Conservation (phyloP, 176 grass and related monocot genomes). For the Phyllostachys edulis region DNA sequence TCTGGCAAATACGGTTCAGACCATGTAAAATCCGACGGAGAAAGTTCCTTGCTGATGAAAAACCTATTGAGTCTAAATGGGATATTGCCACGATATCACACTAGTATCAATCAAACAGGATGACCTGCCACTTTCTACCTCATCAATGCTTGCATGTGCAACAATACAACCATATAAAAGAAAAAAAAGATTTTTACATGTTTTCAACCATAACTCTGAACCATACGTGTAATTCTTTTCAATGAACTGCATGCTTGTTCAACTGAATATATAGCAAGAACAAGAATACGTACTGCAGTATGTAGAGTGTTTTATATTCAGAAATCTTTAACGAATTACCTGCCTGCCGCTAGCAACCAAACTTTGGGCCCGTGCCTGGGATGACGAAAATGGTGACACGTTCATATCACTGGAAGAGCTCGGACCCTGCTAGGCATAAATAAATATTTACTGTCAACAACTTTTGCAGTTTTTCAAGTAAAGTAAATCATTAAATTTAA, state of each 20-base stretch:
- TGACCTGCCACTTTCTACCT: neutral
- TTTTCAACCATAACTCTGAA: neutral
- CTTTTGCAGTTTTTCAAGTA: neutral
- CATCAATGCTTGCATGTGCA: neutral
- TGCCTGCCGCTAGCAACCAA: conserved; percentile 43
- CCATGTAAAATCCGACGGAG: neutral
- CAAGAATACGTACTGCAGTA: conserved; percentile 7
- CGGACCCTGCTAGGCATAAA: conserved; percentile 37
- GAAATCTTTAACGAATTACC: conserved; percentile 38
- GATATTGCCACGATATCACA: neutral
- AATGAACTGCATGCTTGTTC: conserved; percentile 2
- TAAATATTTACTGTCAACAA: conserved; percentile 9
- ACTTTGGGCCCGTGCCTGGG: conserved; percentile 23
- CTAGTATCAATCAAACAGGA: conserved; percentile 7
- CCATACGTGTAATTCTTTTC: neutral
- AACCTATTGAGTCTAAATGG: neutral
- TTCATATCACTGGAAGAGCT: conserved; percentile 44
- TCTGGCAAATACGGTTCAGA: conserved; percentile 9
- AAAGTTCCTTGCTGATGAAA: neutral
- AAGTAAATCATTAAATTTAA: neutral
- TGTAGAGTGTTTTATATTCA: neutral
- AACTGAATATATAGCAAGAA: neutral
- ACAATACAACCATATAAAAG: conserved; percentile 4
- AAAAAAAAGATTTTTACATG: neutral
- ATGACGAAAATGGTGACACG: conserved; percentile 30